Evolutionary conservation across 2,329 filamentous ascomycete genomes (phyloP).

Genomic region (Aspergillus piperis): DNA sequence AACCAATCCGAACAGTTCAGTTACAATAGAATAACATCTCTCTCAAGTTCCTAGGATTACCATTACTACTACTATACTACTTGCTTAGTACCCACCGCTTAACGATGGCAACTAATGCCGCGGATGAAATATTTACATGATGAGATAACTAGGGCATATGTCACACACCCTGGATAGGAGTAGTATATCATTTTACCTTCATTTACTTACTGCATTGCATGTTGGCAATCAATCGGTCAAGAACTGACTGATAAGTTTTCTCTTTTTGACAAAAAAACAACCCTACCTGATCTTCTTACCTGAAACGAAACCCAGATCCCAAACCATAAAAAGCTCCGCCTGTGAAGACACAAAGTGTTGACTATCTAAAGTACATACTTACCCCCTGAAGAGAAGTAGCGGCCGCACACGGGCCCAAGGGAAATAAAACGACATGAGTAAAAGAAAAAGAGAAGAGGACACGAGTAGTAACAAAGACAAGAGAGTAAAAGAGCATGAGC

Average conservation of each 20-base stretch:
- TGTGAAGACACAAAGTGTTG: constrained; percentile 21
- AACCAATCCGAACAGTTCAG: constrained; percentile 29
- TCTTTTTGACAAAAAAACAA: constrained; percentile 25
- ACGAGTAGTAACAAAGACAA: constrained; percentile 22
- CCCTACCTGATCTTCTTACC: constrained; percentile 51
- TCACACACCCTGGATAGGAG: background rate
- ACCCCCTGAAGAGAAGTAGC: constrained; percentile 32
- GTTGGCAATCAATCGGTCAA: constrained; percentile 27
- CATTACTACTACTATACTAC: background rate
- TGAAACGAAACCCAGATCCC: constrained; percentile 27
- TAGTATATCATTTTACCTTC: constrained; percentile 19
- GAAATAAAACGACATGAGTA: constrained; percentile 31
- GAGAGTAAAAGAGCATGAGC: constrained; percentile 6
- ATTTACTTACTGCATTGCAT: constrained; percentile 11
- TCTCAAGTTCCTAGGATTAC: background rate
- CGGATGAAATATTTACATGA: background rate
- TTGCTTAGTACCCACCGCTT: background rate
- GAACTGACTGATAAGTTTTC: constrained; percentile 11
- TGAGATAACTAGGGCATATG: background rate
- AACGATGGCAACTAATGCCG: background rate
- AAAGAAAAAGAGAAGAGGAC: too few species aligned
- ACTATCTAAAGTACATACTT: constrained; percentile 49
- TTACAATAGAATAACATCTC: constrained; percentile 19
- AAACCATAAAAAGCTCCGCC: constrained; percentile 17
- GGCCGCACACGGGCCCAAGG: constrained; percentile 32